These are phyloP conservation scores for Flaveria trinervia DNA, from an alignment of 129 eudicot genomes.

Conservation along the genomic window DNA sequence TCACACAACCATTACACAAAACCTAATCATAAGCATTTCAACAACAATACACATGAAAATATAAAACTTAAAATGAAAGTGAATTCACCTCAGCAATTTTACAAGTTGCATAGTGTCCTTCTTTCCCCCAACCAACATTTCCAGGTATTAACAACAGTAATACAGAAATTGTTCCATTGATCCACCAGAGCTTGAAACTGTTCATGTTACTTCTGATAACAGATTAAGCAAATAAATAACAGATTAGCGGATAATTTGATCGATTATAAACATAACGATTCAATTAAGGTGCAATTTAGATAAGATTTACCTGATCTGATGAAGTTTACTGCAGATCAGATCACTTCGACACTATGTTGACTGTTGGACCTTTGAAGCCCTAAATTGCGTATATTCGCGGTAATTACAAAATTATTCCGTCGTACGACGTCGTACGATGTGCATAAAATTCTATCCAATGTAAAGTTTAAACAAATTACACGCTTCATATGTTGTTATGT, in stretches of 20 bases:
- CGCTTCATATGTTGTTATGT: no score
- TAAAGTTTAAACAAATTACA: no score
- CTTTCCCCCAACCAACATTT: conserved; percentile 79
- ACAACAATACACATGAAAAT: not conserved
- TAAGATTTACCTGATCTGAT: conserved; percentile 17
- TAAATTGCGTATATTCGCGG: conserved; percentile 16
- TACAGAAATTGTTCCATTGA: conserved; percentile 33
- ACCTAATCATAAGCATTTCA: not conserved
- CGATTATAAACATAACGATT: not conserved
- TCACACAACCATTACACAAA: not conserved
- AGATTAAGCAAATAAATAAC: not conserved
- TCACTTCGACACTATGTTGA: conserved; percentile 6
- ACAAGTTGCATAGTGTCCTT: conserved; percentile 84
- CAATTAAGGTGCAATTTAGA: not conserved
- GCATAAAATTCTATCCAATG: no score
- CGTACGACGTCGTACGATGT: not conserved
- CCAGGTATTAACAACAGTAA: conserved; percentile 44
- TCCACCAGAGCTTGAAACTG: conserved; percentile 36
- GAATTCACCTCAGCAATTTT: conserved; percentile 76
- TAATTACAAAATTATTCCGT: conserved; percentile 8
- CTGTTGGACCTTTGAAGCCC: conserved; percentile 3
- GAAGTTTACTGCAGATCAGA: conserved; percentile 11
- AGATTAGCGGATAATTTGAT: conserved; percentile 11
- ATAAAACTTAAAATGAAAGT: not conserved
- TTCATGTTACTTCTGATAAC: conserved; percentile 42